These are phyloP conservation scores for Pleurotus sapidus DNA, from an alignment of 768 basidiomycete genomes.

Conservation along the genomic window DNA sequence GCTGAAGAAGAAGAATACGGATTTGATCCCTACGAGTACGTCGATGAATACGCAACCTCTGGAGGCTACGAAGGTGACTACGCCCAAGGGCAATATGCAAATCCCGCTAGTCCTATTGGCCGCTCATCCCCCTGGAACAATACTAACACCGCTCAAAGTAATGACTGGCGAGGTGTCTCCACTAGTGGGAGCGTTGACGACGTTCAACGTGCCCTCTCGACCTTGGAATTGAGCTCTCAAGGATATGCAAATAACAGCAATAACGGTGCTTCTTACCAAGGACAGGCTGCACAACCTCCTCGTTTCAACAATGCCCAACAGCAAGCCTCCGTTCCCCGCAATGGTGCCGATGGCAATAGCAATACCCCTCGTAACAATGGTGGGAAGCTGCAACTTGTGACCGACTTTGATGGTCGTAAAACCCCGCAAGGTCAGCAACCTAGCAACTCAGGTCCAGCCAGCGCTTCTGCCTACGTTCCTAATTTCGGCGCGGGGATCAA, in stretches of 20 bases:
- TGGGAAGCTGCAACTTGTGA: constrained; percentile 51
- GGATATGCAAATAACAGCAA: constrained; percentile 19
- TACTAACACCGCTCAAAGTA: constrained; percentile 28
- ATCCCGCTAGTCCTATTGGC: constrained; percentile 56
- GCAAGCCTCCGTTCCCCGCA: constrained; percentile 34
- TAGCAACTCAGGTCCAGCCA: constrained; percentile 42
- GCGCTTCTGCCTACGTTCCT: constrained; percentile 42
- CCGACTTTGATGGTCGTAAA: constrained; percentile 67
- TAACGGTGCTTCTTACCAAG: constrained; percentile 27
- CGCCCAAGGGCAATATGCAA: constrained; percentile 35
- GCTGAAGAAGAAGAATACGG: constrained; percentile 62
- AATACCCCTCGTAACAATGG: constrained; percentile 27
- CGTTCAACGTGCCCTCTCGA: constrained; percentile 69
- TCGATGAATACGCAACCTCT: constrained; percentile 7
- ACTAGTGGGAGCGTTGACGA: constrained; percentile 57
- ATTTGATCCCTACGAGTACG: constrained; percentile 17
- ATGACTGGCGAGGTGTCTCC: constrained; percentile 53
- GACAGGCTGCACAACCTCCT: constrained; percentile 63
- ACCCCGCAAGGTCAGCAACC: constrained; percentile 42
- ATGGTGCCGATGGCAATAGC: constrained; percentile 27
- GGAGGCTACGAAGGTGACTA: constrained; percentile 2
- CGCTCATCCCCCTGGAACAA: constrained; percentile 63
- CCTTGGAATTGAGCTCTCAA: constrained; percentile 56
- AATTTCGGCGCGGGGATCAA: constrained; percentile 19
- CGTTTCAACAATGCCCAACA: constrained; percentile 61